Evolutionary conservation across 2,329 filamentous ascomycete genomes (phyloP).

Genomic region (Trichoderma sp.): DNA sequence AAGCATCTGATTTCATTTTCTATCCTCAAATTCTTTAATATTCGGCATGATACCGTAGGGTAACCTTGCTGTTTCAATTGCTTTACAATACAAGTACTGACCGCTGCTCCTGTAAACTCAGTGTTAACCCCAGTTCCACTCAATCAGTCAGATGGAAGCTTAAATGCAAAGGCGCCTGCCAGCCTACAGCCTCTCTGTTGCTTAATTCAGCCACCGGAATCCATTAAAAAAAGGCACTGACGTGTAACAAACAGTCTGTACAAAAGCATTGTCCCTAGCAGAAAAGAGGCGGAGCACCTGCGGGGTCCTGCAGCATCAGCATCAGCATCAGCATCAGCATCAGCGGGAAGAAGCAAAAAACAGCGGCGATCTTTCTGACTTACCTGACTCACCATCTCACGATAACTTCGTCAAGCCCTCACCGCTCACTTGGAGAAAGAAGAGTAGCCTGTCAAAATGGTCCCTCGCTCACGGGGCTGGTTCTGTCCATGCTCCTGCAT

Average conservation of each 20-base stretch:
- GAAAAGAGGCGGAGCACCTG: slow-evolving; percentile 7
- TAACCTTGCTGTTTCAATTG: not conserved
- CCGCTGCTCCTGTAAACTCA: not conserved
- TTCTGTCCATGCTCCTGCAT: slow-evolving; percentile 14
- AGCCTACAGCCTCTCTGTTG: not conserved
- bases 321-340: not conserved
- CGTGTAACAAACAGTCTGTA: not conserved
- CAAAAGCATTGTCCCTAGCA: not conserved
- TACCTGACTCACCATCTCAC: not conserved
- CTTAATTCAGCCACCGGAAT: not conserved
- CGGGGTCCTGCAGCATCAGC: not conserved
- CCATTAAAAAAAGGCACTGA: not conserved
- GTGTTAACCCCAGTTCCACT: not conserved
- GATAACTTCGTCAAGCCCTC: not conserved
- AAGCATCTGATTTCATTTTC: not conserved
- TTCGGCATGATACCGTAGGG: not conserved
- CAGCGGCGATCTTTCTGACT: not conserved
- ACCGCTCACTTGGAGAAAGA: not conserved
- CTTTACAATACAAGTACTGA: not conserved
- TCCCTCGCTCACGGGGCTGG: not conserved
- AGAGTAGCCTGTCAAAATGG: not conserved
- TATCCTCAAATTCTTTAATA: not conserved
- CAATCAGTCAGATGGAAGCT: not conserved
- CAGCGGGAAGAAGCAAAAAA: not conserved
- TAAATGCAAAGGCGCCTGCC: not conserved